A percentile compares a stretch with the other conserved stretches of the same genome.
These are phyloP conservation scores for Metarhizium anisopliae DNA, from an alignment of 2,329 filamentous ascomycete genomes.

Conservation along the genomic window DNA sequence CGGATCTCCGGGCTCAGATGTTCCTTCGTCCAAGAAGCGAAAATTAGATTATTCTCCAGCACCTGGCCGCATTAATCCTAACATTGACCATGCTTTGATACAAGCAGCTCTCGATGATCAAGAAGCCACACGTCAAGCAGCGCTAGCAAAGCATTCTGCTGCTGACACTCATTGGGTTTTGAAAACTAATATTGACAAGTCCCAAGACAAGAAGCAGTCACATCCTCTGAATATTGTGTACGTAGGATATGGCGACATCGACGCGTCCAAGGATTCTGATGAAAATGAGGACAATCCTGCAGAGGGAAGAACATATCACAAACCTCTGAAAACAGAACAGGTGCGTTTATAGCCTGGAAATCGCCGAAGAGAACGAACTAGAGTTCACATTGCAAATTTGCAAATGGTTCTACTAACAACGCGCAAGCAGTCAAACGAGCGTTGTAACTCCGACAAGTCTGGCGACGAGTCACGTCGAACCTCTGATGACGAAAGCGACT, in stretches of 20 bases:
- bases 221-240: conserved; percentile 50
- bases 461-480: conserved; percentile 10
- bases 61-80: conserved; percentile 25
- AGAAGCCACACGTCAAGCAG: conserved; percentile 54
- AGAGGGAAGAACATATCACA: conserved; percentile 27
- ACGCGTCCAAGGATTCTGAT: conserved; percentile 27
- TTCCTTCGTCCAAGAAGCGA: conserved; percentile 53
- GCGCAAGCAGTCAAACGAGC: background rate
- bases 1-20: conserved; percentile 37
- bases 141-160: conserved; percentile 52
- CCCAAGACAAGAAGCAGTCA: conserved; percentile 17
- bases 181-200: conserved; percentile 31
- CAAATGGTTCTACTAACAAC: background rate
- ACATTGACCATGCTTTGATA: conserved; percentile 50
- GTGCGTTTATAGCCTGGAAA: conserved; percentile 13
- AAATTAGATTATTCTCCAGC: conserved; percentile 34
- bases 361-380: background rate
- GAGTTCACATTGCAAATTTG: background rate
- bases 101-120: conserved; percentile 57
- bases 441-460: background rate
- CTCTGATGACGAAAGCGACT: conserved; percentile 15
- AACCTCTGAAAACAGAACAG: conserved; percentile 15
- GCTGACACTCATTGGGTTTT: conserved; percentile 72
- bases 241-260: conserved; percentile 42
- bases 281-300: conserved; percentile 24